phyloP scores from a whole-genome alignment of 169 alveolate species.

The Pseudocohnilembus persalinus region DNA sequence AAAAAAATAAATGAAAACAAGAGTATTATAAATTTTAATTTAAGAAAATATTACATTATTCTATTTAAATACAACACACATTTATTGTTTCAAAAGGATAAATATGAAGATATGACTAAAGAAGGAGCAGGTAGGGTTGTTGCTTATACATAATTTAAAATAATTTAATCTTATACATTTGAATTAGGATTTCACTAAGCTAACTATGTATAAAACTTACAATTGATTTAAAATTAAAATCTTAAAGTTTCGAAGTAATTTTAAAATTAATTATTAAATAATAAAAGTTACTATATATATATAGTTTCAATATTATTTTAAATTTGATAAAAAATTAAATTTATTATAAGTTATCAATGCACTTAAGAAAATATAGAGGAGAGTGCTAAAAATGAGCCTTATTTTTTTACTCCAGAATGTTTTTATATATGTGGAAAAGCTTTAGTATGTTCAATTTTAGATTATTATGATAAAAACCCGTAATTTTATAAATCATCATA shows the following conservation, averaged over 20 bases:
- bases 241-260: neutral
- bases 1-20: slow-evolving; percentile 44
- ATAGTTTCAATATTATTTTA: neutral
- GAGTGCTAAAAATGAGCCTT: slow-evolving; percentile 7
- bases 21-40: neutral
- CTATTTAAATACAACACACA: too few relatives aligned
- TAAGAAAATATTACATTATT: neutral
- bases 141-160: slow-evolving; percentile 41
- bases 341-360: neutral
- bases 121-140: slow-evolving; percentile 51
- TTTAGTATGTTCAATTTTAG: slow-evolving; percentile 36
- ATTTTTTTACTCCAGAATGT: slow-evolving; percentile 20
- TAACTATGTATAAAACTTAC: neutral
- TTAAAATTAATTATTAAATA: too few relatives aligned
- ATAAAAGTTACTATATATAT: neutral
- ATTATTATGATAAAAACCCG: slow-evolving; percentile 48
- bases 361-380: neutral
- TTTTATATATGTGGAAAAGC: slow-evolving; percentile 50
- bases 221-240: neutral
- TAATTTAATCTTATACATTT: slow-evolving; percentile 53
- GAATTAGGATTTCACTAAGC: slow-evolving; percentile 38
- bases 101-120: slow-evolving; percentile 49
- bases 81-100: neutral
- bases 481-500: neutral
- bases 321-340: neutral